Evolutionary conservation across 2,329 filamentous ascomycete species (phyloP).

Genomic region (Fusarium sp.): DNA sequence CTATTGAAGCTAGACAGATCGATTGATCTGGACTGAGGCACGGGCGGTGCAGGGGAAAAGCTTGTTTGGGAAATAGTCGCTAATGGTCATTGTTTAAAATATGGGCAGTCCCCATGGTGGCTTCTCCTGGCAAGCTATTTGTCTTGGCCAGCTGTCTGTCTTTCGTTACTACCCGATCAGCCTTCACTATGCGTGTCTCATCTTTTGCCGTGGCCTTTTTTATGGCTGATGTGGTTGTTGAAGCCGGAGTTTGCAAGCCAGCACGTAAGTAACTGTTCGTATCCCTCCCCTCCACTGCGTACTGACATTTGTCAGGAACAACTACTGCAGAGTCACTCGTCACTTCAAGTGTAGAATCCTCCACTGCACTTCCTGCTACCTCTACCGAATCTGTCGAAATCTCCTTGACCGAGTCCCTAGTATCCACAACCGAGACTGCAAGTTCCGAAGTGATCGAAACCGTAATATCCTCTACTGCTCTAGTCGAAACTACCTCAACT

Average conservation of each 20-base stretch:
- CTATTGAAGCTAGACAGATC: neutral
- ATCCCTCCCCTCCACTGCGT: accelerated
- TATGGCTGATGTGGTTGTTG: neutral
- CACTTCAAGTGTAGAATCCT: neutral
- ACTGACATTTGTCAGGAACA: neutral
- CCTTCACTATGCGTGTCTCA: neutral
- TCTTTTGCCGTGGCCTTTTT: neutral
- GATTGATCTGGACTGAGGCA: neutral
- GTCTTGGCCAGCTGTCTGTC: neutral
- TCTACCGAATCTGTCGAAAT: neutral
- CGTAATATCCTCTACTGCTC: too few species aligned
- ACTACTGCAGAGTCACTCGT: neutral
- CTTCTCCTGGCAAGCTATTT: neutral
- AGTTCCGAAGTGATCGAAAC: too few species aligned
- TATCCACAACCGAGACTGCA: too few species aligned
- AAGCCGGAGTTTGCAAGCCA: slow-evolving; percentile 15
- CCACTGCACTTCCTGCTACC: neutral
- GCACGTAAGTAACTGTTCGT: neutral
- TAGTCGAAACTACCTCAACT: too few species aligned
- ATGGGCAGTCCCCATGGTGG: neutral
- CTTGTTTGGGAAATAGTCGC: too few species aligned
- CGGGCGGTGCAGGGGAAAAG: neutral
- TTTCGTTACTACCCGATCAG: slow-evolving; percentile 7
- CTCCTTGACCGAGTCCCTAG: too few species aligned
- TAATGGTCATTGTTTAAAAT: neutral